A percentile compares a stretch with the other conserved stretches of the same genome.
phyloP scores from a whole-genome alignment of 129 eudicot species.

The Dittrichia graveolens region DNA sequence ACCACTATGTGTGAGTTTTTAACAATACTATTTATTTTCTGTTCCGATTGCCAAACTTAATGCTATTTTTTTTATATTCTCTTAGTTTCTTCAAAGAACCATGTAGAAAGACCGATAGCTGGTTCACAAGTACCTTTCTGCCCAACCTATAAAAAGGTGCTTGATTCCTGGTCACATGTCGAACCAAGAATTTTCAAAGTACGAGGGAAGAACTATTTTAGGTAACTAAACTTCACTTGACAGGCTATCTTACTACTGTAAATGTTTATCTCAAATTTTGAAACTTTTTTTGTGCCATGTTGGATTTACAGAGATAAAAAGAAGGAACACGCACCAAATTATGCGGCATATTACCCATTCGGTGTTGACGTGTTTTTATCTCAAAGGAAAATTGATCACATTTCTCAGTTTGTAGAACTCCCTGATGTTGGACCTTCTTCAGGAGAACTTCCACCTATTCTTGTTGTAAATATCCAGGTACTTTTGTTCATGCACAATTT shows the following conservation, averaged over 20 bases:
- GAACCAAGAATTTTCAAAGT: constrained; percentile 77
- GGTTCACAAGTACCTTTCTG: constrained; percentile 90
- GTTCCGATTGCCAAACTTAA: constrained; percentile 2
- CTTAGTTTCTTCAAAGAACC: constrained; percentile 68
- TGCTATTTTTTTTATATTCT: constrained; percentile 23
- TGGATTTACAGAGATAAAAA: constrained; percentile 66
- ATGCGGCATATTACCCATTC: constrained; percentile 80
- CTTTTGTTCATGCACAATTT: constrained; percentile 5
- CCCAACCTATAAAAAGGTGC: constrained; percentile 67
- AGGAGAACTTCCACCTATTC: constrained; percentile 75
- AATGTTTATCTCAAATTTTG: constrained; percentile 1
- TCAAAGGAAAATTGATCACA: constrained; percentile 68
- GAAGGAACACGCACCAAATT: constrained; percentile 76
- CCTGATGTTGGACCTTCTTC: constrained; percentile 58
- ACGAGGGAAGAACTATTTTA: constrained; percentile 66
- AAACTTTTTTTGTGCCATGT: constrained; percentile 12
- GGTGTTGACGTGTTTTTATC: constrained; percentile 87
- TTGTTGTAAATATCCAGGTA: constrained; percentile 96
- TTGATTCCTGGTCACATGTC: constrained; percentile 77
- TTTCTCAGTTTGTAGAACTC: constrained; percentile 85
- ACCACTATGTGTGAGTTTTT: constrained; percentile 51
- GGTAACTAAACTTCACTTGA: constrained; percentile 39
- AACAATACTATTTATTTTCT: background rate
- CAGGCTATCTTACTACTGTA: background rate
- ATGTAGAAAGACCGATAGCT: constrained; percentile 72